Base-by-base conservation (phyloP, 345 rosid genomes). In the Sisymbrium irio region DNA sequence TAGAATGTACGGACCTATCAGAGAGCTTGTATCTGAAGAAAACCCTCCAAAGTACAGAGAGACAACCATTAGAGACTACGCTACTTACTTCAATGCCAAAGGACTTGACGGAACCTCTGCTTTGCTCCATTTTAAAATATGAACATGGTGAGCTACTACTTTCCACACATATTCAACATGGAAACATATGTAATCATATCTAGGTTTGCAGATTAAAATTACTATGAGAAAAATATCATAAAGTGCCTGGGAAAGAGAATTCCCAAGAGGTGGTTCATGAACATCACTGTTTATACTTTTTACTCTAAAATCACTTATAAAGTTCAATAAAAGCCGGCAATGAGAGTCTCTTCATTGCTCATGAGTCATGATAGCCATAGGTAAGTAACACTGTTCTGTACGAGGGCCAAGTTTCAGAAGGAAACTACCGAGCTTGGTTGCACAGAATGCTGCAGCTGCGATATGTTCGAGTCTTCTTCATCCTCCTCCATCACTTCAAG, bases 41-140 rank as follows among this genome's bases (percentile, higher is more conserved):
- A 68, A 75, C 72, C 84, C 83, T 53, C 84, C 80, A 1, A 79
- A 72, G 45, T 87, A 82, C 74, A 82, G 78, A 65, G 83, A 64
- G 30, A 80, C 79, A 37, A 78, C 85, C 0, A 32, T 82, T 28
- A 39, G 18, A 37, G 86, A 83, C 4, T 82, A 78, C 41, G 30
- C 60, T 6, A 7, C 47, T 45, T 4, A 14, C 56, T 72, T 20
- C 77, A 39, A 33, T 9, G 61, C 63, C 59, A 85, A 79, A 69
- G 86, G 85, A 20, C 76, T 77, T 8, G 84, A 81, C 47, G 82
- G 74, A 35, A 75, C 69, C 74, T 75, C 79, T 61, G 75, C 79
- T 37, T 44, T 79, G 59, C 63, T 66, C 45, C 78, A 66, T 74
- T 66, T 66, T 22, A 57, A 37, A 39, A 37, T 74, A 46, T 72